Conservation (phyloP, 2,329 filamentous ascomycete species). For the Dothidotthia symphoricarpi region DNA sequence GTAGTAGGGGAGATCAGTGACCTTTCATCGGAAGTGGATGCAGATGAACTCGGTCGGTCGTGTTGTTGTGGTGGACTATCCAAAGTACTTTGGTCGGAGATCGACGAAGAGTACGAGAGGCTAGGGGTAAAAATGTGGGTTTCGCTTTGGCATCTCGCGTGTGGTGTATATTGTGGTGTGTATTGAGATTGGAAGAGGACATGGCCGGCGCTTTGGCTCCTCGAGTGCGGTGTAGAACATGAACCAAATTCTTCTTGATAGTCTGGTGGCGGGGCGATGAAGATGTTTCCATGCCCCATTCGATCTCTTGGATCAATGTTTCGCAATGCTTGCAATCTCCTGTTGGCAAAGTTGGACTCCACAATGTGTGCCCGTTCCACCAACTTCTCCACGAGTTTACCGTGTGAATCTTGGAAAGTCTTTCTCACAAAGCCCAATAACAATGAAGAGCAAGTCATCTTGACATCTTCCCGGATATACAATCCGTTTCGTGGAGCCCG, state of each 20-base stretch:
- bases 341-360: constrained; percentile 36
- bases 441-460: constrained; percentile 76
- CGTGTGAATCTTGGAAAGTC: constrained; percentile 75
- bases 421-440: constrained; percentile 76
- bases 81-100: constrained; percentile 10
- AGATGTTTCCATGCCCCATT: constrained; percentile 35
- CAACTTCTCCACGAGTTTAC: constrained; percentile 60
- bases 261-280: constrained; percentile 38
- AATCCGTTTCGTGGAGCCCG: constrained; percentile 66
- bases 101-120: constrained; percentile 19
- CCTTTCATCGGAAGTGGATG: neutral
- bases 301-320: constrained; percentile 33
- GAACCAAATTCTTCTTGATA: constrained; percentile 17
- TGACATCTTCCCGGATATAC: constrained; percentile 82
- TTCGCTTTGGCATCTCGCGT: constrained; percentile 7
- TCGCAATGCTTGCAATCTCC: constrained; percentile 31
- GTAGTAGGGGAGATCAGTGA: constrained; percentile 4
- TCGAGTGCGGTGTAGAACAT: constrained; percentile 14
- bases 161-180: neutral
- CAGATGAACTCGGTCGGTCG: constrained; percentile 5
- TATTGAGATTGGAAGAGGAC: neutral
- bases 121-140: constrained; percentile 15
- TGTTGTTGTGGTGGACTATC: constrained; percentile 9
- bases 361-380: constrained; percentile 40
- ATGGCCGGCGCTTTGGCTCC: constrained; percentile 20